phyloP scores from a whole-genome alignment of 2,329 filamentous ascomycete genomes.

The Fusarium nurragi region DNA sequence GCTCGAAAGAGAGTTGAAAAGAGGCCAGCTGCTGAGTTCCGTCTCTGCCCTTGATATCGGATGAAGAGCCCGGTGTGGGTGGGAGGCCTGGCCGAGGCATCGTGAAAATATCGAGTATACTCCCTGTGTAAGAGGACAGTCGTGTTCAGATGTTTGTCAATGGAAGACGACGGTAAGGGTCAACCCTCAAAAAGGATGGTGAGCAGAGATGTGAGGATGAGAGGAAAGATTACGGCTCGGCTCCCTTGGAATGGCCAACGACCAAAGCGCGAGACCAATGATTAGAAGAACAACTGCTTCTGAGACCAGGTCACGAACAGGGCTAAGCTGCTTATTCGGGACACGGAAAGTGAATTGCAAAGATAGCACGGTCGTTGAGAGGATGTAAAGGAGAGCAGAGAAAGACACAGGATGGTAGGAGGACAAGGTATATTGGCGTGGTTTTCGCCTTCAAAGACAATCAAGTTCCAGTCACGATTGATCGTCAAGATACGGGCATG shows the following conservation, averaged over 20 bases:
- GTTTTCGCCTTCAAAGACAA: slow-evolving; percentile 12
- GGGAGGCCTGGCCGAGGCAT: slow-evolving; percentile 57
- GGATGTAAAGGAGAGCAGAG: not conserved
- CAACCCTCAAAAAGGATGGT: not conserved
- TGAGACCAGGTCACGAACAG: not conserved
- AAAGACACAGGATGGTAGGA: not conserved
- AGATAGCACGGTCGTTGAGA: not conserved
- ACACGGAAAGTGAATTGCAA: not conserved
- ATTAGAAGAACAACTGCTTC: not conserved
- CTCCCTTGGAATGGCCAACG: not conserved
- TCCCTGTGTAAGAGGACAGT: not conserved
- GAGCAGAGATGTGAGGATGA: not conserved
- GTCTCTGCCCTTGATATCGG: slow-evolving; percentile 79
- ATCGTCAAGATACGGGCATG: slow-evolving; percentile 13
- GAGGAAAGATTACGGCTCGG: not conserved
- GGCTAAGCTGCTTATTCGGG: not conserved
- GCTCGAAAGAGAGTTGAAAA: slow-evolving; percentile 75
- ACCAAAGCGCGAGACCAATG: not conserved
- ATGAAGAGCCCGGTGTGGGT: slow-evolving; percentile 81
- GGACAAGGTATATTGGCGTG: slow-evolving; percentile 3
- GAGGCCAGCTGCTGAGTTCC: slow-evolving; percentile 67
- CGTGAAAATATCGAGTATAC: slow-evolving; percentile 17
- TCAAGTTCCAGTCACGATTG: slow-evolving; percentile 21
- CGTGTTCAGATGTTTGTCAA: not conserved
- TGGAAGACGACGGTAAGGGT: not conserved